Evolutionary conservation across 345 rosid species (phyloP).

Genomic region (Camelina laxa): DNA sequence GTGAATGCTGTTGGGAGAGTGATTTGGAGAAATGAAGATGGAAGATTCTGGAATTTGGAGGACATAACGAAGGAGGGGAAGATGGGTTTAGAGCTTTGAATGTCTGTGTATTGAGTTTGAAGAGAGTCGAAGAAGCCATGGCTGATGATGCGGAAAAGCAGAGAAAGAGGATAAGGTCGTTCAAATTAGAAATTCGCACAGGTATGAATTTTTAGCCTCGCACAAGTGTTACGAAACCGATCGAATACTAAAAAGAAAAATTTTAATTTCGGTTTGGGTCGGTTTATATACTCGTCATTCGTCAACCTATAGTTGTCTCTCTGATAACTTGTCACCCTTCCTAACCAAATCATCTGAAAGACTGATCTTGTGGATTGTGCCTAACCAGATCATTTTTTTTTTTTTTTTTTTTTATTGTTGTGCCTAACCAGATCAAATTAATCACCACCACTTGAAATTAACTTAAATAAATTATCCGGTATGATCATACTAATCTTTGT

Average conservation of each 20-base stretch:
- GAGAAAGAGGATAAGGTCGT: conserved; percentile 36
- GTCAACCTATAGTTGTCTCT: too few relatives aligned
- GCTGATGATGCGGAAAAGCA: conserved; percentile 1
- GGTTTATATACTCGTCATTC: conserved; percentile 4
- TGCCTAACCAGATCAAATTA: too few relatives aligned
- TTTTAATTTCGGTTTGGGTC: conserved; percentile 7
- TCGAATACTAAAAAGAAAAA: background rate
- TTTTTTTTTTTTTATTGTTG: too few relatives aligned
- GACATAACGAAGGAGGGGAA: background rate
- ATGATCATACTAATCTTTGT: too few relatives aligned
- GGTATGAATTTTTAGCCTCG: conserved; percentile 1
- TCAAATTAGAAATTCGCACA: conserved; percentile 26
- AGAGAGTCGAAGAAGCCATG: conserved; percentile 44
- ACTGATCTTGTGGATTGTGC: too few relatives aligned
- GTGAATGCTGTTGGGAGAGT: conserved; percentile 27
- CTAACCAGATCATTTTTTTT: too few relatives aligned
- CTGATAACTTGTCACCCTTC: too few relatives aligned
- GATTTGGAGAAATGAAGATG: conserved; percentile 26
- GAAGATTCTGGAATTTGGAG: conserved; percentile 14
- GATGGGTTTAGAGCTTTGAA: conserved; percentile 17
- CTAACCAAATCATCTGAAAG: too few relatives aligned
- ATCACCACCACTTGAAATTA: too few relatives aligned
- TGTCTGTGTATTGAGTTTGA: conserved; percentile 37
- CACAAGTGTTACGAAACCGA: conserved; percentile 13
- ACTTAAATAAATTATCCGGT: too few relatives aligned